Evolutionary conservation across 768 basidiomycete species (phyloP), one percentile per base, ranked within the genome.

Genomic region (Tulasnella calospora): DNA sequence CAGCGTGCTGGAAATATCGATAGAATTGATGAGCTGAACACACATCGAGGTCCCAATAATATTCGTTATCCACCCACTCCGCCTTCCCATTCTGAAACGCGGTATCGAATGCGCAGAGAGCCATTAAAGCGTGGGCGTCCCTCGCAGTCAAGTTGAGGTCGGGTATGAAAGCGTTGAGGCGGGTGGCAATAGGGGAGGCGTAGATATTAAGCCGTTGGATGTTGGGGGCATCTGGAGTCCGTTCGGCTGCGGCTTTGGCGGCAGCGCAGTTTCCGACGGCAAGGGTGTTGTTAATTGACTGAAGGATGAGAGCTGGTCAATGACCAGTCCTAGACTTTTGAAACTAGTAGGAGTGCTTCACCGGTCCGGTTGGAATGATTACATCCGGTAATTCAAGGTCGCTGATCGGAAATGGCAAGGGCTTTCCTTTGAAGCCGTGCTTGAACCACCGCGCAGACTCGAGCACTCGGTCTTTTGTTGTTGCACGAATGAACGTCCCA

Each of bases 401-500:
- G 17, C 35, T 35, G 75, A 30, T 74, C 12, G 40, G 38, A n/a
- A 55, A 35, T 9, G 78, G 36, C 13, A 47, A 74, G 47, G 44
- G 2, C 17, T 19, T 40, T 10, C 41, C 77, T 5, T 79, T 30
- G 47, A 79, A 79, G 10, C 72, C 78, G 33, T 79, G 72, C 33
- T 51, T 74, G 40, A 79, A 79, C 78, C 72, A 79, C 30, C 73
- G 78, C 41, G 72, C 13, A 13, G 78, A 75, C 73, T 79, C 78
- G 23, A 70, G 12, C 8, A 79, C 46, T n/a, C 78, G 78, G 36
- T 46, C 41, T 19, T 61, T 73, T 23, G 41, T 30, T 17, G 51
- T 73, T 15, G 78, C 17, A 35, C 73, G 78, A 15, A 79, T 61
- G 55, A 79, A 79, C 7, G 44, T 57, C 10, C 77, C 77, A 17